Conservation (phyloP, 345 rosid genomes). For the Litchi chinensis region DNA sequence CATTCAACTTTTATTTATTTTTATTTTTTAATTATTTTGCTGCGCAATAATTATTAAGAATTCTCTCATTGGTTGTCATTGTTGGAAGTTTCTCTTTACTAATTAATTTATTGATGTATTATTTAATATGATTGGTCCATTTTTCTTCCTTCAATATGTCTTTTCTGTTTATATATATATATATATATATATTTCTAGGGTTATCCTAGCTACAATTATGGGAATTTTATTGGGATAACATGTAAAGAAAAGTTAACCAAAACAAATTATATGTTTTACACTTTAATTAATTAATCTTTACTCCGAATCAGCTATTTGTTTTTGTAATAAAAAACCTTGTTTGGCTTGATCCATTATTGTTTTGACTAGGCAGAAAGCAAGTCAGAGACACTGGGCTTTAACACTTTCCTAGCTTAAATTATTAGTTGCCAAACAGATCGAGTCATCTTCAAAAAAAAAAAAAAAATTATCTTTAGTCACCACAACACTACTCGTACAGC, state of each 20-base stretch:
- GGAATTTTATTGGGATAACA: neutral
- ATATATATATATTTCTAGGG: too few relatives aligned
- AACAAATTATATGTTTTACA: neutral
- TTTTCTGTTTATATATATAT: too few relatives aligned
- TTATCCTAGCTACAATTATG: too few relatives aligned
- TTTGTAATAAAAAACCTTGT: neutral
- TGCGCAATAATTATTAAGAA: too few relatives aligned
- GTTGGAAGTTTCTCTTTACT: too few relatives aligned
- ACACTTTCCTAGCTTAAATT: neutral
- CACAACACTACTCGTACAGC: constrained; percentile 16
- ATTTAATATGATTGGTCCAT: too few relatives aligned
- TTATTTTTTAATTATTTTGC: too few relatives aligned
- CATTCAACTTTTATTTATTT: too few relatives aligned
- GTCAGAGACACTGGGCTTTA: neutral
- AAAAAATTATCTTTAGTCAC: neutral
- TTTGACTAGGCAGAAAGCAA: neutral
- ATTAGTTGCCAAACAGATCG: too few relatives aligned
- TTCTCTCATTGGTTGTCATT: too few relatives aligned
- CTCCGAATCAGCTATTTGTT: neutral
- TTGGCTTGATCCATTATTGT: neutral
- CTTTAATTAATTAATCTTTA: neutral
- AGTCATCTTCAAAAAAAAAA: too few relatives aligned
- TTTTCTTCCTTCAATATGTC: too few relatives aligned
- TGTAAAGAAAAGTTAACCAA: neutral
- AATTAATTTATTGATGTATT: neutral